phyloP scores from a whole-genome alignment of 345 rosid species.

The Euphorbia lathyris region DNA sequence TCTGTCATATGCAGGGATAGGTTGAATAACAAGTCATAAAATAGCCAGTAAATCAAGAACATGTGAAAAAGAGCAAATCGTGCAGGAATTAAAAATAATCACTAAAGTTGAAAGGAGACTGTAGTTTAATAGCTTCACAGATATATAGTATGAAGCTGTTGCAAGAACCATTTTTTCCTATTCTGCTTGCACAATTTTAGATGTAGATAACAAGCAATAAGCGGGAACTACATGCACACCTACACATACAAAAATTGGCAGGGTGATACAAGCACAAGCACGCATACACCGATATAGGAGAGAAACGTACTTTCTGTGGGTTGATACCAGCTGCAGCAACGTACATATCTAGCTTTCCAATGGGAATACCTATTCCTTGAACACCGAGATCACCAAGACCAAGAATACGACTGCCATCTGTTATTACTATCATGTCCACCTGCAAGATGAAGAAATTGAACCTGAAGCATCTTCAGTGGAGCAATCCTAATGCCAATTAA shows the following conservation, averaged over 20 bases:
- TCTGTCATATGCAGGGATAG: slow-evolving; percentile 37
- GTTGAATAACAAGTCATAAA: slow-evolving; percentile 18
- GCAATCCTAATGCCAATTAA: not conserved
- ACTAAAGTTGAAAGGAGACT: not conserved
- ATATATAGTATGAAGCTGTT: too few species aligned
- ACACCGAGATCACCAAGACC: slow-evolving; percentile 99
- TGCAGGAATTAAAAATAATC: not conserved
- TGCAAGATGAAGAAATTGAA: slow-evolving; percentile 27
- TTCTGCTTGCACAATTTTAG: not conserved
- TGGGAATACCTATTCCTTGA: slow-evolving; percentile 95
- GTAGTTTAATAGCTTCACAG: not conserved
- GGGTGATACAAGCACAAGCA: not conserved
- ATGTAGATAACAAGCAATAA: not conserved
- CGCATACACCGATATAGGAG: not conserved
- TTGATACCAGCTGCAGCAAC: slow-evolving; percentile 98
- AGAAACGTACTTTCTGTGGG: slow-evolving; percentile 74
- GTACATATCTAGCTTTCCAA: slow-evolving; percentile 97
- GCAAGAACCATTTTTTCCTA: too few species aligned
- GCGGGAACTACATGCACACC: not conserved
- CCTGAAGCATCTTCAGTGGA: slow-evolving; percentile 1
- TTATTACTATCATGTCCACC: slow-evolving; percentile 98
- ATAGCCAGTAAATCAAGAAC: slow-evolving; percentile 10
- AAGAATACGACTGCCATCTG: slow-evolving; percentile 96
- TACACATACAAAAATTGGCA: not conserved
- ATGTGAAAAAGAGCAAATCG: not conserved